Base-by-base conservation (phyloP, 768 basidiomycete genomes). In the Postia placenta region DNA sequence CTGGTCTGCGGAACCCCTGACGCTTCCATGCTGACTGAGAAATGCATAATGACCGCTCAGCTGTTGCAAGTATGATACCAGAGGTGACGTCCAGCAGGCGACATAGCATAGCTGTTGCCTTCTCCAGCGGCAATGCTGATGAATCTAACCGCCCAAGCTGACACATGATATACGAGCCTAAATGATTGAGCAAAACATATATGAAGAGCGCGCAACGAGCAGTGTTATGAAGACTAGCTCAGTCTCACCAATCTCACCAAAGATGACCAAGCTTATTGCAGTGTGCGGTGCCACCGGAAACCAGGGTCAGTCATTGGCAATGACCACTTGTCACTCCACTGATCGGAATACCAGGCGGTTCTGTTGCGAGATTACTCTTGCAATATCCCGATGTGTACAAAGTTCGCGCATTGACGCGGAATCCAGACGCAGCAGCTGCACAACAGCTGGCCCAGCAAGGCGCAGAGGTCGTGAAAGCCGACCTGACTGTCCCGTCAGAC, bases 211-310 rank as follows among this genome's bases (percentile, higher is more conserved):
- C n/a, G n/a, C n/a, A n/a, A n/a, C n/a, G n/a, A 33, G 30, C 30
- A 33, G 11, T 45, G 23, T 27, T 9, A n/a, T 7, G 11, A 17
- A 45, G 11, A 25, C 7, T 6, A 22, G 5, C 23, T 27, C 26
- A 25, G 28, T 22, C 5, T 45, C 43, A 27, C 43, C 23, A n/a
- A n/a, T 11, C 26, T 27, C 22, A 27, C 47, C 17, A 15, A 38
- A 17, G 20, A 56, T 57, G 56, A 11, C 53, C 6, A 51, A 47
- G 26, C 50, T 49, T 19, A 50, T 57, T 27, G 56, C 56, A 3
- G 53, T 57, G 25, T 52, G 45, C 35, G 56, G 53, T 7, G 56
- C 56, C 1, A 57, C 56, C 0, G 56, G 56, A 1, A 57, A 57
- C 23, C 56, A 57, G 41, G 53, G 56, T 57, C 11, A 23, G 45